These are phyloP conservation scores for Vigna hirtella DNA, from an alignment of 306 rosid species.

Conservation along the genomic window DNA sequence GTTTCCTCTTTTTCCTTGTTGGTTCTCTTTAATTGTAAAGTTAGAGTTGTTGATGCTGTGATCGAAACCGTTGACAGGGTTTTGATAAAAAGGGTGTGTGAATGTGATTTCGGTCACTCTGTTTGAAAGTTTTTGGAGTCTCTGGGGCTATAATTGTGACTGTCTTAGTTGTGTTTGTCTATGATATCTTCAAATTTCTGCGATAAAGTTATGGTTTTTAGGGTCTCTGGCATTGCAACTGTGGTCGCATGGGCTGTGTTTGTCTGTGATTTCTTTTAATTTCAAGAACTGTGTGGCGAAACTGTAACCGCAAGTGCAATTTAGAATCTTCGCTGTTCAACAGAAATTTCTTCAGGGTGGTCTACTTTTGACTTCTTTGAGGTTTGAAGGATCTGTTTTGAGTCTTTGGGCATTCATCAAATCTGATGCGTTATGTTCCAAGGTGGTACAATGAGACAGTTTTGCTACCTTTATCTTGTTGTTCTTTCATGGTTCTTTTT, in stretches of 20 bases:
- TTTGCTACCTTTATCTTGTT: slow-evolving; percentile 38
- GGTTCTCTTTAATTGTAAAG: slow-evolving; percentile 28
- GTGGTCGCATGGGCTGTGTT: background rate
- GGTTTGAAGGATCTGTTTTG: slow-evolving; percentile 23
- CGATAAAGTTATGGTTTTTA: background rate
- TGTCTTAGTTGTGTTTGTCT: background rate
- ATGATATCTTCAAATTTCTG: background rate
- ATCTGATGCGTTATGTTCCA: slow-evolving; percentile 37
- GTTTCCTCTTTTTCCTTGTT: slow-evolving; percentile 6
- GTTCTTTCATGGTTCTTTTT: slow-evolving; percentile 55
- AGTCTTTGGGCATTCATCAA: slow-evolving; percentile 36
- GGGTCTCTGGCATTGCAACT: background rate
- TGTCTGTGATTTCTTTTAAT: background rate
- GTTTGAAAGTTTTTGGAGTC: background rate
- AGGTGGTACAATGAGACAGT: slow-evolving; percentile 51
- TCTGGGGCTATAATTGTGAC: background rate
- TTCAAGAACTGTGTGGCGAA: background rate
- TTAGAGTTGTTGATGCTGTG: background rate
- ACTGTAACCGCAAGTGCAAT: background rate
- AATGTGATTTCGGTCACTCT: background rate
- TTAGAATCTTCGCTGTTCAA: background rate
- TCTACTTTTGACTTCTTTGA: slow-evolving; percentile 36
- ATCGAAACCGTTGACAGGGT: background rate
- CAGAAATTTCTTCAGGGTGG: slow-evolving; percentile 28
- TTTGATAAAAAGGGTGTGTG: background rate